Evolutionary conservation across 805 yeast species (phyloP), one percentile per base, ranked within the genome.

Genomic region (Metschnikowia anglica): DNA sequence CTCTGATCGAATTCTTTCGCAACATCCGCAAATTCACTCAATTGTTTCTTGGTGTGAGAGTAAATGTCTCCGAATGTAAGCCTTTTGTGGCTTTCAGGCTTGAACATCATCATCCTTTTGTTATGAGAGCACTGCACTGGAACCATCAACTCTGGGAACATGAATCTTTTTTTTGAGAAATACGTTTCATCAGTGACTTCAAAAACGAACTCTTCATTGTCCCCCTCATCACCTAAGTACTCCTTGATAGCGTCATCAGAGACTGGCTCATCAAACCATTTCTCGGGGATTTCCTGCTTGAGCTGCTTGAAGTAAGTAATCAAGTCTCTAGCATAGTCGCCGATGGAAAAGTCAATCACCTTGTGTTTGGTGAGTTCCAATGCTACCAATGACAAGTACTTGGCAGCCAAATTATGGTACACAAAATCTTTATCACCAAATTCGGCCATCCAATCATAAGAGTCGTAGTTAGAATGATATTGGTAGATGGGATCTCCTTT

Each of bases 391-490:
- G 89, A 85, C 40, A 77, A 62, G 58, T 77, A 79, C 52, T 78
- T 80, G 1, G 88, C 79, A 41, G 81, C 56, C 17, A 77, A 67
- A 47, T 74, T 76, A 48, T 84, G 89, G 39, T 65, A 65, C 15
- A 66, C 65, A 43, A 74, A 78, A 0, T 72, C 75, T 9, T 78
- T 75, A 53, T 81, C 86, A 12, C 75, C 72, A 51, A 65, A 69
- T 5, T 62, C 62, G 20, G 72, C 65, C 62, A 81, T 65, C 83
- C 87, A 82, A 40, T 72, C 55, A 33, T 65, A 63, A 3, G 83
- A 73, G 54, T 83, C 88, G 54, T 71, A 81, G 40, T 71, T 70
- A 6, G 88, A 81, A 54, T 80, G 80, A 40, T 66, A 63, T 48
- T 79, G 83, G 41, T 73, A 73, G n/a, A 80, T 66, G 4, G 83